Percentiles rank a stretch among this genome's conserved stretches.
These are phyloP conservation scores for Omphalea diandra DNA, from an alignment of 441 rosid genomes.

Conservation along the genomic window DNA sequence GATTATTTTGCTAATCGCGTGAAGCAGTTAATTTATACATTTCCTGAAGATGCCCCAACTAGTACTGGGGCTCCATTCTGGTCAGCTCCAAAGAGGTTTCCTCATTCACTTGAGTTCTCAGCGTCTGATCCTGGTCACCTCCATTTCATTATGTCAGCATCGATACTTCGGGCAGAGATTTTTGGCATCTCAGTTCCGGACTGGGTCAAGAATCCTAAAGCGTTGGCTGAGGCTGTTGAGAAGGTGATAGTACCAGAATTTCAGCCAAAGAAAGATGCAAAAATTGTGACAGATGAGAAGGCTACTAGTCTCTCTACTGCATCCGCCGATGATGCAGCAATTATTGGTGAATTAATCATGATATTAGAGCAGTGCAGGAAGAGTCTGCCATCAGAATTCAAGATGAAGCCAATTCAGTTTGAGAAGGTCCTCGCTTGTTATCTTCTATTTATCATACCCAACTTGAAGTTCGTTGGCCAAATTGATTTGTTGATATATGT, in stretches of 20 bases:
- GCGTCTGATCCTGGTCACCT: slow-evolving; percentile 67
- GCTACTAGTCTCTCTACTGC: slow-evolving; percentile 61
- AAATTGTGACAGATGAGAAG: slow-evolving; percentile 80
- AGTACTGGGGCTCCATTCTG: slow-evolving; percentile 92
- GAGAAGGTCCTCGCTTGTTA: slow-evolving; percentile 60
- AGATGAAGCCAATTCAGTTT: slow-evolving; percentile 90
- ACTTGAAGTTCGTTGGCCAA: background rate
- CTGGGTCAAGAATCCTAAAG: slow-evolving; percentile 62
- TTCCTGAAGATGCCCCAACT: slow-evolving; percentile 89
- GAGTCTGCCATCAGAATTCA: slow-evolving; percentile 50
- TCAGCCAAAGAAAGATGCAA: slow-evolving; percentile 76
- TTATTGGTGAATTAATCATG: slow-evolving; percentile 57
- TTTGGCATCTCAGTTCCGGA: slow-evolving; percentile 81
- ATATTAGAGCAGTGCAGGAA: slow-evolving; percentile 66
- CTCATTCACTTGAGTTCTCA: slow-evolving; percentile 77
- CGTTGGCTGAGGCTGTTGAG: slow-evolving; percentile 70
- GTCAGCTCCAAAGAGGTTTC: slow-evolving; percentile 97
- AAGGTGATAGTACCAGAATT: slow-evolving; percentile 81
- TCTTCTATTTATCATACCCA: background rate
- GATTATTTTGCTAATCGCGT: slow-evolving; percentile 84
- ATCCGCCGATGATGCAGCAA: slow-evolving; percentile 66
- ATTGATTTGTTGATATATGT: background rate
- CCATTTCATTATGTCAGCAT: slow-evolving; percentile 65
- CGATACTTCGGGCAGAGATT: slow-evolving; percentile 78
- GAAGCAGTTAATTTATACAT: slow-evolving; percentile 79